Evolutionary conservation across 1,284 basidiomycete species (phyloP).

Genomic region (Schizopora paradoxa): DNA sequence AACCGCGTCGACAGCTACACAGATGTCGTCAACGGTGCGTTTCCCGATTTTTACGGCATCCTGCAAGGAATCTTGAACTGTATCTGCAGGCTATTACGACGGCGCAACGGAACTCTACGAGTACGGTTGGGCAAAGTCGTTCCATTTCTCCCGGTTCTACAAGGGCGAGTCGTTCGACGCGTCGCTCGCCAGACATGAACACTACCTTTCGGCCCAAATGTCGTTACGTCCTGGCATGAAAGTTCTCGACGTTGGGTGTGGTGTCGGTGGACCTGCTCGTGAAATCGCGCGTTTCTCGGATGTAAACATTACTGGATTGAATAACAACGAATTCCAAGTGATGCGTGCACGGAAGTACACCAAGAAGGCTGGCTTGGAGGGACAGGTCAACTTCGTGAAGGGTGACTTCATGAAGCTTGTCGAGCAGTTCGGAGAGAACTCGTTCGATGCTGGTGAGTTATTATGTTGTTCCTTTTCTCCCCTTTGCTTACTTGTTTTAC

Average conservation of each 20-base stretch:
- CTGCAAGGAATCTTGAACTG: neutral
- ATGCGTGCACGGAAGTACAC: slow-evolving; percentile 85
- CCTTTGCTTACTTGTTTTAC: slow-evolving; percentile 5
- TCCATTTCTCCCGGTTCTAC: slow-evolving; percentile 99
- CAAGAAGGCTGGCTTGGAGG: slow-evolving; percentile 67
- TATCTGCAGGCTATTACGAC: slow-evolving; percentile 81
- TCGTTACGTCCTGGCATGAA: slow-evolving; percentile 83
- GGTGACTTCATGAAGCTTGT: slow-evolving; percentile 96
- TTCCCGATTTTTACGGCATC: neutral
- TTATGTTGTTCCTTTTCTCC: neutral
- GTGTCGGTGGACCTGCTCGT: slow-evolving; percentile 94
- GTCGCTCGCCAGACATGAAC: slow-evolving; percentile 92
- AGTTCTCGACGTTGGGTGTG: slow-evolving; percentile 97
- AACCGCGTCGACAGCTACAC: slow-evolving; percentile 84
- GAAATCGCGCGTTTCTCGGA: slow-evolving; percentile 94
- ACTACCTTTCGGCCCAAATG: slow-evolving; percentile 92
- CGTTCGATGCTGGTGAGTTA: slow-evolving; percentile 85
- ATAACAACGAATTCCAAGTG: slow-evolving; percentile 98
- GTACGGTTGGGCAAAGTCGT: slow-evolving; percentile 90
- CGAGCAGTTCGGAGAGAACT: slow-evolving; percentile 90
- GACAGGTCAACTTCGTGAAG: slow-evolving; percentile 79
- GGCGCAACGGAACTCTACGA: slow-evolving; percentile 97
- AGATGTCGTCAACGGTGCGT: slow-evolving; percentile 88
- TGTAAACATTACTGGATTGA: slow-evolving; percentile 82
- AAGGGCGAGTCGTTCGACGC: slow-evolving; percentile 86